Evolutionary conservation across 1,284 basidiomycete genomes (phyloP), one percentile per base, ranked within the genome.

Genomic region (Rugosomyces carneus): DNA sequence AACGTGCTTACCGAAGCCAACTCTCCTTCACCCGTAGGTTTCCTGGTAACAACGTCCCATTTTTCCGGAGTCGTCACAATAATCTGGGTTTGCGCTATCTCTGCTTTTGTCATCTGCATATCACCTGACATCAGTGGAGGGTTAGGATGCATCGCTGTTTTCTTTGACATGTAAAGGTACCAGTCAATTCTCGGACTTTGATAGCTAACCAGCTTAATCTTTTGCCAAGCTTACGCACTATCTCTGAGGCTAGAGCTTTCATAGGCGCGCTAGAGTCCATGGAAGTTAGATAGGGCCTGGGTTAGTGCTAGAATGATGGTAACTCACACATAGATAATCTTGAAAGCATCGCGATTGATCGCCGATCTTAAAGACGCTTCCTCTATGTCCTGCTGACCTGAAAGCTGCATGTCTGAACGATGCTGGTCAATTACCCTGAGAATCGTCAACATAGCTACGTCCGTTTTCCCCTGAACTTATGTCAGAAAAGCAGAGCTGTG

Each of bases 1-100:
- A 20, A 26, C 3, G 13, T 61, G 21, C 82, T 46, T 51, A 93
- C 93, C 43, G 90, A 85, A 15, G 92, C 92, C 19, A 99, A 73
- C 62, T 98, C 94, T 10, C 94, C 94, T 65, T 98, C 94, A 5
- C 95, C 94, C 0, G 90, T 93, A 0, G 95, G 93, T 63, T 97
- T 99, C 50, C 96, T 76, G 5, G 96, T 99, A 0, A 99, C 96
- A 0, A 99, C 96, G 57, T 99, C 96, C 96, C 96, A 99, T 66
- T 99, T 99, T 63, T 99, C 96, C 0, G 96, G 96, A 0, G 96
- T 99, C 0, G 96, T 99, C 9, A 99, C 93, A 51, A 99, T 98
- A 48, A 99, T 89, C 61, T 99, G 96, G 11, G 96, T 99, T 63
- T 91, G 86, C 2, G 86, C 86, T 51, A 99, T 95, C 67, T 99